phyloP scores from a whole-genome alignment of 768 basidiomycete species.

The Suillus placidus region DNA sequence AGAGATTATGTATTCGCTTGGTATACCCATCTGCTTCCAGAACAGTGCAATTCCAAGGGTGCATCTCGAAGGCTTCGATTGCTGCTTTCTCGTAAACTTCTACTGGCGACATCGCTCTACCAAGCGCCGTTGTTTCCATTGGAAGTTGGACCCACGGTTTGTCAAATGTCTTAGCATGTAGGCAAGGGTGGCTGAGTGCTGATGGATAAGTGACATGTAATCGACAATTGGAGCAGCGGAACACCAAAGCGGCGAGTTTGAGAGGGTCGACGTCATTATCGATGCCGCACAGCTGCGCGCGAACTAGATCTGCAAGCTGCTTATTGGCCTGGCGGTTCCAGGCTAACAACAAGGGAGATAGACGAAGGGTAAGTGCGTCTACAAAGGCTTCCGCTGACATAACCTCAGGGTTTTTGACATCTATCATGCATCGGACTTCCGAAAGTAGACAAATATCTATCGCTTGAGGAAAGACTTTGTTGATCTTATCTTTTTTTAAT shows the following conservation, averaged over 20 bases:
- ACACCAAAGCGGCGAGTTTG: not conserved
- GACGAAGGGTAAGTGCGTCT: not conserved
- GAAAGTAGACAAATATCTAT: not conserved
- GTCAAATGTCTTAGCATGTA: not conserved
- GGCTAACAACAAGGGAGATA: not conserved
- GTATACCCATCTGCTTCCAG: not conserved
- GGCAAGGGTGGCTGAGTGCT: not conserved
- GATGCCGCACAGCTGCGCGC: not conserved
- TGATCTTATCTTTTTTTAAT: not conserved
- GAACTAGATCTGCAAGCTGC: constrained; percentile 2
- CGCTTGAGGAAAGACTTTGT: not conserved
- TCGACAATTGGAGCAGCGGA: constrained; percentile 1
- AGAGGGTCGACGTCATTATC: not conserved
- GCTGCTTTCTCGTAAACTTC: constrained; percentile 4
- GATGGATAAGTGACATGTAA: constrained; percentile 4
- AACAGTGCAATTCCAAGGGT: constrained; percentile 1
- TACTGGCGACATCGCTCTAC: not conserved
- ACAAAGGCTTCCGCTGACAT: not conserved
- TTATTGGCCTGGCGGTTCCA: not conserved
- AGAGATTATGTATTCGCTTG: constrained; percentile 4
- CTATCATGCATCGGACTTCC: not conserved
- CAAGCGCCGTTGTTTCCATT: not conserved
- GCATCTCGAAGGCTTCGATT: constrained; percentile 2
- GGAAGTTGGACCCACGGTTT: constrained; percentile 2
- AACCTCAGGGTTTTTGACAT: not conserved